Conservation (phyloP, 257 asterid species). For the Euphrasia confusa region DNA sequence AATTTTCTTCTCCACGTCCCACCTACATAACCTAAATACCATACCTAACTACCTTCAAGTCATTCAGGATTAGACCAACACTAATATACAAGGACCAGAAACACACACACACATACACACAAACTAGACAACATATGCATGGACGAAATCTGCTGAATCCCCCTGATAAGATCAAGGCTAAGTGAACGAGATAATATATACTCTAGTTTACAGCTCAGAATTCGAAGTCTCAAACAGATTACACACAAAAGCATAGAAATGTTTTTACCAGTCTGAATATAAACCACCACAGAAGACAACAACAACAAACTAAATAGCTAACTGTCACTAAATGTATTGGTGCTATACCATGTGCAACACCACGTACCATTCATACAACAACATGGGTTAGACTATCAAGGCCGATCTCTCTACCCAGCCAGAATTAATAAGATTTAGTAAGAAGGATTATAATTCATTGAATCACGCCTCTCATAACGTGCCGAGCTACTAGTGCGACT, state of each 20-base stretch:
- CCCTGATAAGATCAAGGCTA: not conserved
- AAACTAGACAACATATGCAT: not conserved
- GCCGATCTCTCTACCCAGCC: conserved; percentile 31
- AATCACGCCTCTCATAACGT: conserved; percentile 46
- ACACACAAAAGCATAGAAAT: not conserved
- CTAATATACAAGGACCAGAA: not conserved
- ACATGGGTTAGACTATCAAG: conserved; percentile 27
- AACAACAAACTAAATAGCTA: conserved; percentile 20
- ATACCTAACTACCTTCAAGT: not conserved
- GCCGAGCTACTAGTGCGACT: conserved; percentile 59
- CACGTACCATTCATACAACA: conserved; percentile 19
- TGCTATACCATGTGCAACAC: conserved; percentile 27
- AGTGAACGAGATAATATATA: not conserved
- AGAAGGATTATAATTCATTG: conserved; percentile 37
- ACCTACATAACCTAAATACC: not conserved
- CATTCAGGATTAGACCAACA: not conserved
- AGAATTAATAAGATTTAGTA: conserved; percentile 24
- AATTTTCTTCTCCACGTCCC: not conserved
- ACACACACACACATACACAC: not conserved
- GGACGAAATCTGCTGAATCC: not conserved
- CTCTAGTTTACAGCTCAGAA: conserved; percentile 1
- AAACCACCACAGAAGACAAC: conserved; percentile 15
- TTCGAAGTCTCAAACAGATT: conserved; percentile 3
- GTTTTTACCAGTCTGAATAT: conserved; percentile 13
- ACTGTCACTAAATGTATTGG: conserved; percentile 18